A percentile compares a stretch with the other conserved stretches of the same genome.
Evolutionary conservation across 202 grass and related monocot species (phyloP).

Genomic region (Saccharum hybrid): DNA sequence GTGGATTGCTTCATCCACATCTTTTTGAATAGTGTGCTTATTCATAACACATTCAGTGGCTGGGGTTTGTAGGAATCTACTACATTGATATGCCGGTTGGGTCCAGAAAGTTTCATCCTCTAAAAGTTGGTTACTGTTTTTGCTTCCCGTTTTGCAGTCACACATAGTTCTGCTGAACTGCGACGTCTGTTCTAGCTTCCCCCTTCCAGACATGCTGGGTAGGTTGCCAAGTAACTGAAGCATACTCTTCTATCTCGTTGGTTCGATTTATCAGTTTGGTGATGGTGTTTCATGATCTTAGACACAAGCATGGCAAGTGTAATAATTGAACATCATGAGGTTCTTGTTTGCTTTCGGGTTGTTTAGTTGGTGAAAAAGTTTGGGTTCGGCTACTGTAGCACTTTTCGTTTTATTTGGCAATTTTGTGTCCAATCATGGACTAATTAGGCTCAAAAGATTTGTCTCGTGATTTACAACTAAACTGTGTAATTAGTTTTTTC

Average conservation of each 20-base stretch:
- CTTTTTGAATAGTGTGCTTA: not conserved
- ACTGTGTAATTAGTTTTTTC: too few species aligned
- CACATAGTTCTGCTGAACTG: conserved; percentile 99
- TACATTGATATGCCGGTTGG: not conserved
- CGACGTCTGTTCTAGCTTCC: conserved; percentile 97
- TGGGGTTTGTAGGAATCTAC: not conserved
- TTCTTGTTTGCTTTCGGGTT: not conserved
- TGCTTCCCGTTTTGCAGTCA: conserved; percentile 58
- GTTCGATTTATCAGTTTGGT: not conserved
- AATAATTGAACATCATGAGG: not conserved
- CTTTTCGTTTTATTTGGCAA: too few species aligned
- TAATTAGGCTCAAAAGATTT: too few species aligned
- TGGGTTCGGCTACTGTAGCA: too few species aligned
- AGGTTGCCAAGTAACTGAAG: conserved; percentile 42
- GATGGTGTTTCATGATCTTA: conserved; percentile 12
- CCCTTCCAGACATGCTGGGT: conserved; percentile 92
- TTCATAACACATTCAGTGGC: not conserved
- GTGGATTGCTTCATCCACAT: not conserved
- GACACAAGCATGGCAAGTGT: not conserved
- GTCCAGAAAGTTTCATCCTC: conserved; percentile 2
- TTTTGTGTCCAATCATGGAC: too few species aligned
- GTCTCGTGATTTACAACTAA: too few species aligned
- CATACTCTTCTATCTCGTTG: not conserved
- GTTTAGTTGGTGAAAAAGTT: too few species aligned
- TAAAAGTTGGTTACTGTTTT: conserved; percentile 6